Conservation (phyloP, 768 basidiomycete species). For the Lyophyllum decastes region DNA sequence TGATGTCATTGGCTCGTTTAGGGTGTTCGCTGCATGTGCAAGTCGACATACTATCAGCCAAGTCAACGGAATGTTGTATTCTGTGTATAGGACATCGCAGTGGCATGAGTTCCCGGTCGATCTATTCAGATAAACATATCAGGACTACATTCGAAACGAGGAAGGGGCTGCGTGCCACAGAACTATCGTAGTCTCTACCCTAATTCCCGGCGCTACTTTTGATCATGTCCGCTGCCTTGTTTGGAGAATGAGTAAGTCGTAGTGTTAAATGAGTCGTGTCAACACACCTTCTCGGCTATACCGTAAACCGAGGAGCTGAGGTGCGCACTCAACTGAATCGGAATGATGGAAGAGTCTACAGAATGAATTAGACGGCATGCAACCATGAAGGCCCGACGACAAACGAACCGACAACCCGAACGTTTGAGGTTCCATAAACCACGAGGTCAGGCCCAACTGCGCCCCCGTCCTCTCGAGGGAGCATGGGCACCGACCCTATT, state of each 20-base stretch:
- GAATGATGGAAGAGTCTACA: constrained; percentile 15
- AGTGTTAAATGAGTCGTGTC: background rate
- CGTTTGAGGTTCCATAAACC: constrained; percentile 16
- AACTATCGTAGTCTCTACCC: too few relatives aligned
- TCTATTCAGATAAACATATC: too few relatives aligned
- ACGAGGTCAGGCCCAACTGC: constrained; percentile 15
- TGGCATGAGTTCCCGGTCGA: too few relatives aligned
- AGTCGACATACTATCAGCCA: too few relatives aligned
- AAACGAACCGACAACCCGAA: constrained; percentile 13
- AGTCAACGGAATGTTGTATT: too few relatives aligned
- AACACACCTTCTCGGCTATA: constrained; percentile 15
- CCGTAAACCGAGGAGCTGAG: constrained; percentile 11
- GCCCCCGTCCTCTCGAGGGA: constrained; percentile 11
- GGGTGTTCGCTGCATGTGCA: too few relatives aligned
- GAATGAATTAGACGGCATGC: background rate
- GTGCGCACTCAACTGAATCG: constrained; percentile 16
- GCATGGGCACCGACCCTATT: constrained; percentile 15
- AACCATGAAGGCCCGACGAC: too few relatives aligned
- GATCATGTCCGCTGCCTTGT: constrained; percentile 15
- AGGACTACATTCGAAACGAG: too few relatives aligned
- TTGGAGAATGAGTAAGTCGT: background rate
- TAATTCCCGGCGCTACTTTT: background rate
- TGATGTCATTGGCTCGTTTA: too few relatives aligned
- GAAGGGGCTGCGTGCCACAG: too few relatives aligned
- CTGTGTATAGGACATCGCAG: too few relatives aligned